Percentiles rank a stretch among this genome's conserved stretches.
Evolutionary conservation across 1,284 basidiomycete genomes (phyloP).

Genomic region (Exobasidium rhododendri): DNA sequence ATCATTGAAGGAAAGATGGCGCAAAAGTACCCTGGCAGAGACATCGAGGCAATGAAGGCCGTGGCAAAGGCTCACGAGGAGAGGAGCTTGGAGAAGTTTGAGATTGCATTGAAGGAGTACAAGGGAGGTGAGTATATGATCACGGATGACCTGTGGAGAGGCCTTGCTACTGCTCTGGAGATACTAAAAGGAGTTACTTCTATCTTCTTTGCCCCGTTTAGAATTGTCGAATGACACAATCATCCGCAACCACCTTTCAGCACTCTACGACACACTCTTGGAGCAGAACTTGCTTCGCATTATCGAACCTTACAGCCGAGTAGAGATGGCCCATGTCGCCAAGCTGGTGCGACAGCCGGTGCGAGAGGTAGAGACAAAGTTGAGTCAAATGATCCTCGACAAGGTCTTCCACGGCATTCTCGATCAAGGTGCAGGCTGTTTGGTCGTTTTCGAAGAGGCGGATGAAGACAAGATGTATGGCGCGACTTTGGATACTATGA

Average conservation of each 20-base stretch:
- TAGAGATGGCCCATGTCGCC: conserved; percentile 87
- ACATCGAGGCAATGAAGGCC: conserved; percentile 92
- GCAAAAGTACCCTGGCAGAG: conserved; percentile 71
- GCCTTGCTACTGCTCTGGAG: background rate
- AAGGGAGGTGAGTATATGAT: no score
- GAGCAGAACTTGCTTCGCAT: conserved; percentile 92
- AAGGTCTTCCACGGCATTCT: conserved; percentile 90
- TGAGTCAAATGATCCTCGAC: conserved; percentile 97
- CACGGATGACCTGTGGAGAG: conserved; percentile 60
- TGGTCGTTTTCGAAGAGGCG: conserved; percentile 81
- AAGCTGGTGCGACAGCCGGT: conserved; percentile 82
- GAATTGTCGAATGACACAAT: conserved; percentile 90
- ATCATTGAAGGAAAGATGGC: conserved; percentile 84
- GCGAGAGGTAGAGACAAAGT: conserved; percentile 80
- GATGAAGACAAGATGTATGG: conserved; percentile 68
- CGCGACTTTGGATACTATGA: conserved; percentile 80
- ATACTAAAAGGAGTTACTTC: background rate
- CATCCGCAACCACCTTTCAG: conserved; percentile 86
- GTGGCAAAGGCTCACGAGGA: conserved; percentile 90
- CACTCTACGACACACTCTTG: conserved; percentile 88
- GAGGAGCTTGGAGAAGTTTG: conserved; percentile 82
- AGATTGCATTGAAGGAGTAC: conserved; percentile 81
- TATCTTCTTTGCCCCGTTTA: no score
- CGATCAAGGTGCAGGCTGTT: conserved; percentile 88
- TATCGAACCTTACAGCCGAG: conserved; percentile 88